Base-by-base conservation (phyloP, 257 asterid genomes). In the Petunia axillaris region DNA sequence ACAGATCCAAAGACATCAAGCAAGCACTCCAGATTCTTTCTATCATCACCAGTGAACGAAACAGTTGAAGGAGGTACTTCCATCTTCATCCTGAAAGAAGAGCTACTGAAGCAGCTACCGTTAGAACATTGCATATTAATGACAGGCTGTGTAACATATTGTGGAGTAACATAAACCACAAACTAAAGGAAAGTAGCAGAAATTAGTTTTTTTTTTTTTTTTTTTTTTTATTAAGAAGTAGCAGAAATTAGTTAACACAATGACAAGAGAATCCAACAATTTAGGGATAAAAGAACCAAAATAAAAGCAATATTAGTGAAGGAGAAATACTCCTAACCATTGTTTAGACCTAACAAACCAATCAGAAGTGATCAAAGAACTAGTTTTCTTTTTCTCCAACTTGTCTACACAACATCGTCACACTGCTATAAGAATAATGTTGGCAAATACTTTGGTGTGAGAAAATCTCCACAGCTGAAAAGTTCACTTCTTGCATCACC, bases 1-100 rank as follows among this genome's bases (percentile, higher is more conserved):
- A 76, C 77, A 60, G 94, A 88, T 76, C 97, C 92, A 83, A 95
- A 93, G 48, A 85, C 77, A 53, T 93, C 91, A 2, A 90, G 93
- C 91, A 95, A 84, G 52, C 25, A 80, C 84, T 87, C 86, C 58
- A 95, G 89, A 85, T 91, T 91, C 71, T 63, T 76, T 59, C 82
- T 55, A 73, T 95, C 98, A 40, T 81, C 87, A 38, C 83, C 91
- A 35, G 84, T 80, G 57, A 52, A 85, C 14, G 87, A 80, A 76
- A 62, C 68, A 74, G 85, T 83, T 48, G 89, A 80, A 77, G 87
- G 87, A 80, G 82, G 85, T 81, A 15, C 88, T 6, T 86, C 93
- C 70, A 83, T 71, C 83, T 85, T 87, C 95, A 89, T 88, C 89
- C 91, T 71, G 62, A 71, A 48, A 48, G 9, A 48, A 35, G 77